Evolutionary conservation across 441 rosid species (phyloP).

Genomic region (Corymbia calophylla): DNA sequence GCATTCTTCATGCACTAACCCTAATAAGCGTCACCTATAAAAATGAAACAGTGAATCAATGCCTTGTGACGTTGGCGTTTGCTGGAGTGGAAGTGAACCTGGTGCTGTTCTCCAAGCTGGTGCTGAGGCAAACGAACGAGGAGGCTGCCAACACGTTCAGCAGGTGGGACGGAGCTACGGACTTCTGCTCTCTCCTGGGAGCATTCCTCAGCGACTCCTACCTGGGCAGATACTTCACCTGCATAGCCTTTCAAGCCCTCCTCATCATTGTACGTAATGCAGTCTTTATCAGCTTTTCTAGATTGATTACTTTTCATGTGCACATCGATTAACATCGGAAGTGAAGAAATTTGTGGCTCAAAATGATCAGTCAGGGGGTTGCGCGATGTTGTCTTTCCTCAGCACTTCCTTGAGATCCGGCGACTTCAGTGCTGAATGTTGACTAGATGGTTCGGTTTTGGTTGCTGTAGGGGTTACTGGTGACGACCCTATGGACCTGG

Average conservation of each 20-base stretch:
- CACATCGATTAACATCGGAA: background rate
- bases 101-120: background rate
- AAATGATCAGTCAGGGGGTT: background rate
- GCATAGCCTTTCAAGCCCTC: background rate
- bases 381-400: background rate
- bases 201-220: background rate
- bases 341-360: background rate
- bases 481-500: background rate
- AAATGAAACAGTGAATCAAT: background rate
- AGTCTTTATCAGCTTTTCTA: too few relatives aligned
- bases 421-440: background rate
- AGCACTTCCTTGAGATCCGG: background rate
- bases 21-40: too few relatives aligned
- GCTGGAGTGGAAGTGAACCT: background rate
- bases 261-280: too few relatives aligned
- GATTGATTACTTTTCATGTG: background rate
- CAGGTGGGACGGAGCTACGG: background rate
- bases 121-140: accelerated
- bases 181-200: background rate
- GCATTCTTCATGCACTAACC: background rate
- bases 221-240: background rate
- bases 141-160: background rate
- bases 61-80: background rate
- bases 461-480: background rate
- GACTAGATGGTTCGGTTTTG: background rate